These are phyloP conservation scores for Candida montana DNA, from an alignment of 805 yeast species.

Conservation along the genomic window DNA sequence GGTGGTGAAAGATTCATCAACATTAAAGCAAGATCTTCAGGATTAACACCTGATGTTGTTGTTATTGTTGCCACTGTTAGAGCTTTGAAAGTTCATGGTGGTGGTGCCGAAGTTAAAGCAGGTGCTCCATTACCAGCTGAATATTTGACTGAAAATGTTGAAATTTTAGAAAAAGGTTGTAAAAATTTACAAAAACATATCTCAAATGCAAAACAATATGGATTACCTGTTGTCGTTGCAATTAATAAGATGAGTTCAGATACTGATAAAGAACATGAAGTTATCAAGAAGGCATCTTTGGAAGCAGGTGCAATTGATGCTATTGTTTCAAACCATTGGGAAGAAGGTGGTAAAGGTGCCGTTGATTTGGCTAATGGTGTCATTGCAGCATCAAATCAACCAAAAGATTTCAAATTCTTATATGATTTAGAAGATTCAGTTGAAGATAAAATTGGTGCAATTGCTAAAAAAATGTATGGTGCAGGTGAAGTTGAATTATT, in stretches of 20 bases:
- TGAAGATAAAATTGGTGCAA: conserved; percentile 71
- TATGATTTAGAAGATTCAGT: conserved; percentile 70
- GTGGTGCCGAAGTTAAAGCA: conserved; percentile 95
- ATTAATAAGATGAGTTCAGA: conserved; percentile 85
- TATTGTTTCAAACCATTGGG: conserved; percentile 90
- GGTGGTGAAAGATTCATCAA: conserved; percentile 97
- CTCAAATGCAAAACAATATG: conserved; percentile 74
- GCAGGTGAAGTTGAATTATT: conserved; percentile 79
- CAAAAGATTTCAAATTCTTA: conserved; percentile 50
- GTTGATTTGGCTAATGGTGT: conserved; percentile 79
- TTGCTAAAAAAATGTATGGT: conserved; percentile 90
- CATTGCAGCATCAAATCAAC: conserved; percentile 56
- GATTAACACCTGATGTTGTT: conserved; percentile 81
- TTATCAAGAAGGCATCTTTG: conserved; percentile 72
- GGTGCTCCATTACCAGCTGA: conserved; percentile 82
- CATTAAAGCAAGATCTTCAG: conserved; percentile 91
- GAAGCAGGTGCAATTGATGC: conserved; percentile 95
- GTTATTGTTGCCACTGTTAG: conserved; percentile 94
- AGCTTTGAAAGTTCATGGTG: conserved; percentile 96
- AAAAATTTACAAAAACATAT: conserved; percentile 89
- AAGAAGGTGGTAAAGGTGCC: conserved; percentile 91
- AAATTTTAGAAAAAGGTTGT: conserved; percentile 71
- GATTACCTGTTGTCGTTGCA: conserved; percentile 92
- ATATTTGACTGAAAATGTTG: conserved; percentile 77
- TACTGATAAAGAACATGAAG: conserved; percentile 70